Percentiles rank a stretch among this genome's conserved stretches.
phyloP scores from a whole-genome alignment of 2,329 filamentous ascomycete genomes.

The Paraphaeosphaeria sporulosa region DNA sequence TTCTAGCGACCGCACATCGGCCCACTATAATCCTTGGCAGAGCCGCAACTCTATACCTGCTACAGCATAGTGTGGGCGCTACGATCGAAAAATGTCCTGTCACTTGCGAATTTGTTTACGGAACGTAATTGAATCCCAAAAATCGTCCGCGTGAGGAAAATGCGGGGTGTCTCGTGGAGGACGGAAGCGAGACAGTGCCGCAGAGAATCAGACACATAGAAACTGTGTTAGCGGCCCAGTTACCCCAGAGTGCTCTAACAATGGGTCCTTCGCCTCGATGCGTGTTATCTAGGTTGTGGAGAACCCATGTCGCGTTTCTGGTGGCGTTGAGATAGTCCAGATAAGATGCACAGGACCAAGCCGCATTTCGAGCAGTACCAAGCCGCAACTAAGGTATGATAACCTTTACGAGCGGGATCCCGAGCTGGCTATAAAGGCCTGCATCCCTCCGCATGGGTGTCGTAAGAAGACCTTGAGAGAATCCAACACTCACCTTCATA shows the following conservation, averaged over 20 bases:
- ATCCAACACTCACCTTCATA: neutral
- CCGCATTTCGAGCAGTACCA: too few relatives aligned
- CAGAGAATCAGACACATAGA: neutral
- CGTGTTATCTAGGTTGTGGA: neutral
- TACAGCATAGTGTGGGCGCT: neutral
- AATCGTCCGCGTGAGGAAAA: neutral
- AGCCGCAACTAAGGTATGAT: neutral
- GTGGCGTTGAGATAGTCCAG: slow-evolving; percentile 2
- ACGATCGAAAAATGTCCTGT: neutral
- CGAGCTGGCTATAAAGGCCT: neutral
- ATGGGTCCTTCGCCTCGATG: neutral
- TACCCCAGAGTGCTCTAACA: neutral
- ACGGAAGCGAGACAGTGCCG: neutral
- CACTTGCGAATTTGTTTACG: neutral
- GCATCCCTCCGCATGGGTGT: neutral
- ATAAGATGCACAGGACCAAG: neutral
- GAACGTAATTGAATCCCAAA: neutral
- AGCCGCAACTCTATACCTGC: neutral
- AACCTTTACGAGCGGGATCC: neutral
- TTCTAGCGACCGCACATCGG: neutral
- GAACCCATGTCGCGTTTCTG: neutral
- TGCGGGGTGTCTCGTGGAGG: neutral
- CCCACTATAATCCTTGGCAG: neutral
- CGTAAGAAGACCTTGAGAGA: neutral
- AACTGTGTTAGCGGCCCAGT: neutral